Evolutionary conservation across 441 rosid genomes (phyloP).

Genomic region (Pelargonium cotyledonis): DNA sequence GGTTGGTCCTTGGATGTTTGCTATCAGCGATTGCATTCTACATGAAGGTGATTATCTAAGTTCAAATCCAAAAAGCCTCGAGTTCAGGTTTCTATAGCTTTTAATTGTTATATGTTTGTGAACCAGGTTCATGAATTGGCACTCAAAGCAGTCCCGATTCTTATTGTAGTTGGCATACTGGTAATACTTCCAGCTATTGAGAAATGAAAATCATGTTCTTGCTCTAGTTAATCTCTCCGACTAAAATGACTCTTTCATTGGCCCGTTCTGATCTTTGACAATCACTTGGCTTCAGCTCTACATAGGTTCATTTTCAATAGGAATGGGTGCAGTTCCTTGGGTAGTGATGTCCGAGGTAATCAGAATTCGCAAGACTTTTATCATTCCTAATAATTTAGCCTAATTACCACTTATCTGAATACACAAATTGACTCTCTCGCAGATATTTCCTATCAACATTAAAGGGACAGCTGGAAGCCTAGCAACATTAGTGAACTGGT

Average conservation of each 20-base stretch:
- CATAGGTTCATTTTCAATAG: constrained; percentile 42
- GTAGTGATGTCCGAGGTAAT: constrained; percentile 71
- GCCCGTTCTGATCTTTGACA: constrained; percentile 1
- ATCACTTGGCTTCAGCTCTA: constrained; percentile 34
- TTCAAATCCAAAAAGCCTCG: constrained; percentile 2
- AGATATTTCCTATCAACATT: constrained; percentile 60
- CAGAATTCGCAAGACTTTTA: background rate
- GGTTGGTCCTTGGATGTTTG: constrained; percentile 20
- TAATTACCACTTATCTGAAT: background rate
- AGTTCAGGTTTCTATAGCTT: background rate
- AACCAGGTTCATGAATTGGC: constrained; percentile 37
- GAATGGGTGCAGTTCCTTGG: constrained; percentile 72
- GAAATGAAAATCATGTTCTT: background rate
- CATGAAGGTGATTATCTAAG: constrained; percentile 36
- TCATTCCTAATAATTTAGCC: background rate
- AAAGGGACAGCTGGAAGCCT: constrained; percentile 64
- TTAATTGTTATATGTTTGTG: background rate
- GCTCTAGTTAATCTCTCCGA: background rate
- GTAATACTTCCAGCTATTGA: constrained; percentile 33
- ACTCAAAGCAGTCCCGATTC: constrained; percentile 52
- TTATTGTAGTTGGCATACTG: constrained; percentile 70
- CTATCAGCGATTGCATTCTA: constrained; percentile 35
- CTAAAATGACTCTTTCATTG: constrained; percentile 2
- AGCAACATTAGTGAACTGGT: constrained; percentile 49
- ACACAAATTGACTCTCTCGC: background rate